phyloP scores from a whole-genome alignment of 2,329 filamentous ascomycete species.

The Leptographium galeiforme region DNA sequence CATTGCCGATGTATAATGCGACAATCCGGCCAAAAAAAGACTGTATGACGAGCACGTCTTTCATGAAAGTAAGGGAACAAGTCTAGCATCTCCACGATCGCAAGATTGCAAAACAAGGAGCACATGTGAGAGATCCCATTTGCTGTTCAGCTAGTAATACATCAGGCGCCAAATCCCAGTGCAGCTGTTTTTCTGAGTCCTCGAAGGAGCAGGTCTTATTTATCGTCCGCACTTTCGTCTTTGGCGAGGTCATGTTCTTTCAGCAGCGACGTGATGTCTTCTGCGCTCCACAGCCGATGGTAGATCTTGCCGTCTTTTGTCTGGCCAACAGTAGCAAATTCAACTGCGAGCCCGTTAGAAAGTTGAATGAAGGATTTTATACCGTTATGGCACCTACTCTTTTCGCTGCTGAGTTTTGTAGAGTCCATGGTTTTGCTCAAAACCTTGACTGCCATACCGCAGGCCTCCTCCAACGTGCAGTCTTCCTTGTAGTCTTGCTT shows the following conservation, averaged over 20 bases:
- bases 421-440: conserved; percentile 99
- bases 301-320: conserved; percentile 94
- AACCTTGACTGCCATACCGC: conserved; percentile 94
- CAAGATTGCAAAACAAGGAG: too few relatives aligned
- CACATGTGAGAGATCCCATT: too few relatives aligned
- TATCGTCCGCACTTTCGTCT: conserved; percentile 59
- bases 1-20: conserved; percentile 20
- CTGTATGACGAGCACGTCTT: too few relatives aligned
- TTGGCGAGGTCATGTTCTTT: conserved; percentile 95
- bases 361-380: not conserved
- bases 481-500: conserved; percentile 99
- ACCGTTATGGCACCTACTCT: conserved; percentile 52
- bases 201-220: conserved; percentile 22
- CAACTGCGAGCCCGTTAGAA: conserved; percentile 44
- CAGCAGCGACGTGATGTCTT: conserved; percentile 87
- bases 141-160: not conserved
- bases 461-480: conserved; percentile 89
- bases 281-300: conserved; percentile 91
- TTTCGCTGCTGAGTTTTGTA: conserved; percentile 96
- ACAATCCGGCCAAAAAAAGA: not conserved
- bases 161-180: not conserved
- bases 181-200: not conserved
- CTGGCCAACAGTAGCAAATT: conserved; percentile 95
- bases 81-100: not conserved
- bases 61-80: too few relatives aligned